Percentiles rank a stretch among this genome's conserved stretches.
phyloP scores from a whole-genome alignment of 139 green algal species.

The Gonium pectorale region DNA sequence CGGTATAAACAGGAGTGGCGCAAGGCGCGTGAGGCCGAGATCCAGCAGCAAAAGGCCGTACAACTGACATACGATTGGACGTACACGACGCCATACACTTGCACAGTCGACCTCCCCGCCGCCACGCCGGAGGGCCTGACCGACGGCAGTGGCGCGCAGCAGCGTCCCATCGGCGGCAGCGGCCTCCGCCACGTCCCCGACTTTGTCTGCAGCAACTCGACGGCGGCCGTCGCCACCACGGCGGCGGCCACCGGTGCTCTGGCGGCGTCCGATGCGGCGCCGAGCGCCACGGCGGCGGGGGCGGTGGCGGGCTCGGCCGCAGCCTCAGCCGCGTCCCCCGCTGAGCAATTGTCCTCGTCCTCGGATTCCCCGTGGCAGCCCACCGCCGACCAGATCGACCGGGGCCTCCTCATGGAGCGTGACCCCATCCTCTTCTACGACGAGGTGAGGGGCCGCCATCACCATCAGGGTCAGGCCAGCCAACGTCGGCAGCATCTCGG shows the following conservation, averaged over 20 bases:
- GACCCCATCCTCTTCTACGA: slow-evolving; percentile 93
- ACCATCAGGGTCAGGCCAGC: no score
- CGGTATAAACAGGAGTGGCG: slow-evolving; percentile 75
- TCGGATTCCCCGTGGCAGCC: slow-evolving; percentile 56
- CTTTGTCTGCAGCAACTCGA: neutral
- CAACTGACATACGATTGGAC: slow-evolving; percentile 92
- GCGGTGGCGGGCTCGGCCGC: no score
- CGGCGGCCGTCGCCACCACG: neutral
- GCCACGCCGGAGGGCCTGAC: neutral
- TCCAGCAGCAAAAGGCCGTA: slow-evolving; percentile 69
- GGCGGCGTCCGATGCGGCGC: no score
- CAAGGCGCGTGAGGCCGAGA: slow-evolving; percentile 67
- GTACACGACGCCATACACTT: slow-evolving; percentile 86
- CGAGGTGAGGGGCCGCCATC: slow-evolving; percentile 48
- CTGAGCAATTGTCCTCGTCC: no score
- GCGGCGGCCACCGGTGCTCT: no score
- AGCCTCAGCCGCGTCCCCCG: no score
- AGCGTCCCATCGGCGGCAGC: neutral
- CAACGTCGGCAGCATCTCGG: no score
- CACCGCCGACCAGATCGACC: slow-evolving; percentile 71
- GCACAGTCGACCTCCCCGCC: slow-evolving; percentile 47
- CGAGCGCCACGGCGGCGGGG: no score
- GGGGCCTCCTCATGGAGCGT: slow-evolving; percentile 79
- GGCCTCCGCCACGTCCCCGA: neutral
- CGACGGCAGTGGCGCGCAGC: neutral